Evolutionary conservation across 208 protist genomes (phyloP).

Genomic region (Trypanosomatidae sp.): DNA sequence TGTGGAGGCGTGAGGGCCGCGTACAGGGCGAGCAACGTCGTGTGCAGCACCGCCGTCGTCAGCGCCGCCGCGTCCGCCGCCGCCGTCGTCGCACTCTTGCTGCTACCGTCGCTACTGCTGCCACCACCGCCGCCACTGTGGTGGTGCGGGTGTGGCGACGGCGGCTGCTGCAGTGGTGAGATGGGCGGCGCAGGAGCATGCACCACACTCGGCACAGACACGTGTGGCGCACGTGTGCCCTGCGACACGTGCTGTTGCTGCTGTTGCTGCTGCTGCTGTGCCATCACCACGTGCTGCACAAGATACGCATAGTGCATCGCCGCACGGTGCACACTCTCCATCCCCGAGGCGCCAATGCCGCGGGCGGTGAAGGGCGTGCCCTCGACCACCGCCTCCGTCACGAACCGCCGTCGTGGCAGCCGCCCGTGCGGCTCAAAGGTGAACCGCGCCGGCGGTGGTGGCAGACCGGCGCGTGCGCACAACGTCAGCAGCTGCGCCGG

Average conservation of each 20-base stretch:
- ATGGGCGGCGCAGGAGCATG: no score
- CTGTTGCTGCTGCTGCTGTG: no score
- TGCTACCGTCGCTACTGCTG: not conserved
- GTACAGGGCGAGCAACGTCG: no score
- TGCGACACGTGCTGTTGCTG: no score
- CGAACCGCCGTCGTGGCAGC: conserved; percentile 14
- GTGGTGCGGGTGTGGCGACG: no score
- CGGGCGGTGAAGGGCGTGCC: conserved; percentile 64
- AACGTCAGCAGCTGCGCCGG: conserved; percentile 12
- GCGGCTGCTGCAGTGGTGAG: no score
- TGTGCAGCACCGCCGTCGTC: no score
- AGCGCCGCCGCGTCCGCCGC: no score
- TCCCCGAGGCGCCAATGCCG: conserved; percentile 11
- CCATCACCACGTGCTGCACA: conserved; percentile 8
- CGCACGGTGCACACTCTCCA: conserved; percentile 34
- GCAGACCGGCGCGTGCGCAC: conserved; percentile 22
- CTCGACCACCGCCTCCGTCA: conserved; percentile 22
- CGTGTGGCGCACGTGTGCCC: no score
- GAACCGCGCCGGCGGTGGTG: conserved; percentile 25
- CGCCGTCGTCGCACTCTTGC: not conserved
- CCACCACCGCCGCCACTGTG: conserved; percentile 1
- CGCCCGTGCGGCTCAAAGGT: conserved; percentile 19
- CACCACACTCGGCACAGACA: no score
- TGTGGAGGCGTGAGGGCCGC: no score
- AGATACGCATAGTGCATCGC: conserved; percentile 72